These are phyloP conservation scores for Astrothelium subdiscretum DNA, from an alignment of 495 filamentous ascomycete genomes.

Conservation along the genomic window DNA sequence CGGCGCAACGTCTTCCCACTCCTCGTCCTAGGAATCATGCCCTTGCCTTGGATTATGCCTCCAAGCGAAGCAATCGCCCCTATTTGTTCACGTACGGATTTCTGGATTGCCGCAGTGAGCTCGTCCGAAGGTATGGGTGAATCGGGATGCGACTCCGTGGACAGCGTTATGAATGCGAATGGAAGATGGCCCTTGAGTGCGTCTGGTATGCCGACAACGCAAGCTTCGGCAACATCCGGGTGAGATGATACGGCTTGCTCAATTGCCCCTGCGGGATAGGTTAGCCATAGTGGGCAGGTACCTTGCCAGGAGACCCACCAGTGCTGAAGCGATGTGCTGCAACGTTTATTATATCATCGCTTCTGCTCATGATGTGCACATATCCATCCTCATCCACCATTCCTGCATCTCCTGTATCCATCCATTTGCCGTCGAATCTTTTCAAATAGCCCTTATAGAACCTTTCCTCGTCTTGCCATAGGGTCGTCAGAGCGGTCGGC, in stretches of 20 bases:
- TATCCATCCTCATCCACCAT: conserved; percentile 74
- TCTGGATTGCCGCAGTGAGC: conserved; percentile 50
- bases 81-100: conserved; percentile 64
- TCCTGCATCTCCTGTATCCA: conserved; percentile 87
- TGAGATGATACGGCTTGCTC: conserved; percentile 84
- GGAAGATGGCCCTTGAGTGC: conserved; percentile 78
- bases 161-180: conserved; percentile 70
- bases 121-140: conserved; percentile 34
- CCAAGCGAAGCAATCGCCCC: conserved; percentile 76
- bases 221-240: conserved; percentile 64
- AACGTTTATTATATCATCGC: conserved; percentile 92
- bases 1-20: conserved; percentile 78
- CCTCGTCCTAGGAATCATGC: conserved; percentile 88
- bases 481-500: conserved; percentile 70
- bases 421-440: conserved; percentile 65
- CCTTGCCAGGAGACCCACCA: conserved; percentile 36
- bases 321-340: conserved; percentile 88
- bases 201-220: conserved; percentile 78
- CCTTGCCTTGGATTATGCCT: conserved; percentile 70
- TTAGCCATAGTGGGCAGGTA: neutral
- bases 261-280: conserved; percentile 47
- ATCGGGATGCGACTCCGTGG: conserved; percentile 34
- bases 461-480: conserved; percentile 73
- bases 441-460: conserved; percentile 75
- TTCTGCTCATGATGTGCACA: conserved; percentile 73